phyloP scores from a whole-genome alignment of 2,329 filamentous ascomycete genomes.

The Phoma sp. region DNA sequence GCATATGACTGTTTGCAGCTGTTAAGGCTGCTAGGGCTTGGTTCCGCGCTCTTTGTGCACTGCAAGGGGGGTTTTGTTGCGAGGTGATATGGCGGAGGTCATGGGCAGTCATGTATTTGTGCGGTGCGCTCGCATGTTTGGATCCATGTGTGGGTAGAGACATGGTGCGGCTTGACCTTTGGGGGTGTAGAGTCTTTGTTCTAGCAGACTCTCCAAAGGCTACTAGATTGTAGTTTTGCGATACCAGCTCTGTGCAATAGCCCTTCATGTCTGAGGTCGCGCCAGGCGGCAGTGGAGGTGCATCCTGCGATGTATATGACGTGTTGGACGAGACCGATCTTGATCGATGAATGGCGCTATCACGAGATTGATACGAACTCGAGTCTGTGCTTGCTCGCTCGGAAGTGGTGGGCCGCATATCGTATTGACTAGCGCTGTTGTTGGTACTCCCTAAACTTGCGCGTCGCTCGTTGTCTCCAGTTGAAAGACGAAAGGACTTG shows the following conservation, averaged over 20 bases:
- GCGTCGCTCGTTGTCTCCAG: constrained; percentile 6
- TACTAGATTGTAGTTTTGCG: constrained; percentile 10
- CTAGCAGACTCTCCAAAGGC: constrained; percentile 16
- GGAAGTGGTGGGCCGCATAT: constrained; percentile 10
- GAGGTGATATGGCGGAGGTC: constrained; percentile 9
- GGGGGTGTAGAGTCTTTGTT: constrained; percentile 5
- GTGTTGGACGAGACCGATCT: constrained; percentile 21
- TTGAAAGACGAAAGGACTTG: constrained; percentile 13
- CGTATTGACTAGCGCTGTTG: constrained; percentile 1
- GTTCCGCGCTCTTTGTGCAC: constrained; percentile 13
- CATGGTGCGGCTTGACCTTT: constrained; percentile 6
- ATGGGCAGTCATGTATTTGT: constrained; percentile 2
- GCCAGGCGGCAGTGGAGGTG: constrained; percentile 15
- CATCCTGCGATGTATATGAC: constrained; percentile 11
- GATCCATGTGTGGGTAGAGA: background rate
- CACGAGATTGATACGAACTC: constrained; percentile 18
- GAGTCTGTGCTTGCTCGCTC: constrained; percentile 21
- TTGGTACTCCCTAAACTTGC: constrained; percentile 11
- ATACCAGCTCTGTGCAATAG: constrained; percentile 11
- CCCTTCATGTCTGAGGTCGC: background rate
- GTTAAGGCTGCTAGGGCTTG: constrained; percentile 16
- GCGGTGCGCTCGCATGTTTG: background rate
- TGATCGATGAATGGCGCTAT: constrained; percentile 17
- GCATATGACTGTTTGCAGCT: constrained; percentile 8
- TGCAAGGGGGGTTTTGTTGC: constrained; percentile 3